Evolutionary conservation across 2,329 filamentous ascomycete genomes (phyloP), one percentile per base, ranked within the genome.

Genomic region (Verticillium zaregamsianum): DNA sequence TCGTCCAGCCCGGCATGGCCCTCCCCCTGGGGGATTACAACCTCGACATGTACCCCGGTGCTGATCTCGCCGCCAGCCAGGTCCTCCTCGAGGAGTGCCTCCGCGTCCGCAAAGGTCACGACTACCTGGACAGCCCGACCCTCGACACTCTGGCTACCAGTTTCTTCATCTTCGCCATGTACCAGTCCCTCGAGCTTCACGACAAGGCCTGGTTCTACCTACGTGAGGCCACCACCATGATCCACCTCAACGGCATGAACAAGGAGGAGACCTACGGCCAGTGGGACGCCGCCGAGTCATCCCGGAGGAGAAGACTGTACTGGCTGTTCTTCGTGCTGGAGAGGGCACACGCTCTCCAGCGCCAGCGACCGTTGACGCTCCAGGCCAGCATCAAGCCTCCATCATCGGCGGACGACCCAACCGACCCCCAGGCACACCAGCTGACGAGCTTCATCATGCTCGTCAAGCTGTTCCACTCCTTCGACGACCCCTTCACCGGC

Each of bases 201-300:
- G 87, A 90, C 65, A 87, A 88, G 72, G 90, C 90, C 1, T 94
- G 91, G 90, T 93, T 88, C 70, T 87, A 92, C 71, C 78, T 94
- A 11, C 86, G 90, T 31, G 91, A 95, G 74, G 89, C 90, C 6
- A 89, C 87, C 2, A 93, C 90, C 6, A 80, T 94, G 73, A 81
- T 84, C 32, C 82, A 86, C 67, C 83, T 89, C 68, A 73, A 79
- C 32, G 81, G 80, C 59, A 84, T 89, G 83, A 80, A 83, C 68
- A 85, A 85, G 71, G 87, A 89, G 68, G 83, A 86, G 25, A 78
- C 82, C 9, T 92, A 91, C 70, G 67, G 81, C 54, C 80, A 84
- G 60, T 83, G 84, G 66, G 84, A 86, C 65, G 74, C 77, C 5
- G 73, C 84, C 20, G 89, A 92, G 62, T 82, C 84, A 1, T 83